phyloP scores from a whole-genome alignment of 2,329 filamentous ascomycete genomes.

The Aspergillus neotritici region DNA sequence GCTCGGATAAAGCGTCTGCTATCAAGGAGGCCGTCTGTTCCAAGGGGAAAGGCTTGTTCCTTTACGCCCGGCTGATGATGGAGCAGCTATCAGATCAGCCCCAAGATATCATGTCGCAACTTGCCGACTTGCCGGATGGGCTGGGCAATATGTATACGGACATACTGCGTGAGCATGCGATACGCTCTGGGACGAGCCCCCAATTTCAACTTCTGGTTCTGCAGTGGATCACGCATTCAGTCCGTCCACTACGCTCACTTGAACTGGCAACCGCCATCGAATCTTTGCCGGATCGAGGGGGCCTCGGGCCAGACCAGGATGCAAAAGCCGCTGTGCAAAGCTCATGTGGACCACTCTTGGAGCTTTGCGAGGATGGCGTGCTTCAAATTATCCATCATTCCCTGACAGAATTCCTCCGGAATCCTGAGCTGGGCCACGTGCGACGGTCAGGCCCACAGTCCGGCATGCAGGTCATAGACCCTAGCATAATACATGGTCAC shows the following conservation, averaged over 20 bases:
- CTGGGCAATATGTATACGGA: slow-evolving; percentile 38
- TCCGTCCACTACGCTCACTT: slow-evolving; percentile 38
- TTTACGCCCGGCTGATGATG: slow-evolving; percentile 42
- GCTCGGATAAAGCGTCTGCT: slow-evolving; percentile 1
- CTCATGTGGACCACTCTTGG: slow-evolving; percentile 40
- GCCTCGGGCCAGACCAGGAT: slow-evolving; percentile 3
- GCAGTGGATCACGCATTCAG: slow-evolving; percentile 39
- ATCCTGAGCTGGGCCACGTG: not conserved
- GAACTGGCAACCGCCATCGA: slow-evolving; percentile 33
- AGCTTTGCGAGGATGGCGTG: slow-evolving; percentile 43
- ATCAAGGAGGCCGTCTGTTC: slow-evolving; percentile 24
- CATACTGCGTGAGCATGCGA: slow-evolving; percentile 34
- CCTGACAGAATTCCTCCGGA: slow-evolving; percentile 44
- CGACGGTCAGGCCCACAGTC: too few species aligned
- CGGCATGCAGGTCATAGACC: too few species aligned
- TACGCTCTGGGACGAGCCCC: slow-evolving; percentile 24
- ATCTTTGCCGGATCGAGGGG: slow-evolving; percentile 3
- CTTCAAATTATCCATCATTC: slow-evolving; percentile 46
- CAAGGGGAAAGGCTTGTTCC: slow-evolving; percentile 41
- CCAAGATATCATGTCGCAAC: slow-evolving; percentile 15
- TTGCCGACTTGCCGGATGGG: slow-evolving; percentile 31
- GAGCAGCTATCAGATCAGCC: slow-evolving; percentile 29
- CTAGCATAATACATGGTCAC: not conserved
- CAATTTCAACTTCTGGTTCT: slow-evolving; percentile 37
- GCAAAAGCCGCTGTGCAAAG: slow-evolving; percentile 33